Evolutionary conservation across 2,329 filamentous ascomycete genomes (phyloP).

Genomic region (Aspergillus terreus): DNA sequence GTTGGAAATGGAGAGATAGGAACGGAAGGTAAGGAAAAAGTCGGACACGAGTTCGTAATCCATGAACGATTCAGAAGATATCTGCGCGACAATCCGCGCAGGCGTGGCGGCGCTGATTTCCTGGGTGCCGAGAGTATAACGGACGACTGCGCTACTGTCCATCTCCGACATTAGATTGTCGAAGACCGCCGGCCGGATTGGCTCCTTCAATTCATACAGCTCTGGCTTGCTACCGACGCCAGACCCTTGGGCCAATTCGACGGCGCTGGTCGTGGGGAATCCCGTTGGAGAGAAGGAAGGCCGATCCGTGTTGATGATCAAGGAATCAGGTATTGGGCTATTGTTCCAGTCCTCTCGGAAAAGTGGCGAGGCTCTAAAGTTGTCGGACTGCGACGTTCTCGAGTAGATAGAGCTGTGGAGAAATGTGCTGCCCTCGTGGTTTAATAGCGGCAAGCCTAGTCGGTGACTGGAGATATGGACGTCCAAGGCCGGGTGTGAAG

Average conservation of each 20-base stretch:
- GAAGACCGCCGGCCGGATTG: constrained; percentile 65
- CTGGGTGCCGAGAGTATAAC: constrained; percentile 67
- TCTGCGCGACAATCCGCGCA: constrained; percentile 86
- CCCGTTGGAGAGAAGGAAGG: constrained; percentile 36
- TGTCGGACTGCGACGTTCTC: constrained; percentile 63
- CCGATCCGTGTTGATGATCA: constrained; percentile 23
- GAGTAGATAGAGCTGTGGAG: constrained; percentile 77
- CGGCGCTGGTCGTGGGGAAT: constrained; percentile 32
- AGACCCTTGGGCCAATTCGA: constrained; percentile 29
- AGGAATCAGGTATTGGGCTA: constrained; percentile 21
- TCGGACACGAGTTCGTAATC: constrained; percentile 97
- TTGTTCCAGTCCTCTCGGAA: constrained; percentile 38
- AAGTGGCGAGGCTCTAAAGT: constrained; percentile 61
- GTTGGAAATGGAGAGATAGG: constrained; percentile 73
- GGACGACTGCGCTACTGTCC: constrained; percentile 76
- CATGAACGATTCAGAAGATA: constrained; percentile 91
- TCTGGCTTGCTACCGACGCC: constrained; percentile 36
- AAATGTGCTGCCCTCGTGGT: constrained; percentile 68
- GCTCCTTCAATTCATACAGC: constrained; percentile 55
- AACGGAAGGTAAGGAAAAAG: constrained; percentile 92
- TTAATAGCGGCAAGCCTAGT: constrained; percentile 78
- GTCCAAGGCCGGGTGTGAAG: constrained; percentile 58
- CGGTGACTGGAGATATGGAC: constrained; percentile 80
- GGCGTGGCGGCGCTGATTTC: constrained; percentile 87
- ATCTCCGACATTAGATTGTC: constrained; percentile 77